Percentiles rank a stretch among this genome's conserved stretches.
Conservation (phyloP, 495 filamentous ascomycete species). For the Amniculicola lignicola region DNA sequence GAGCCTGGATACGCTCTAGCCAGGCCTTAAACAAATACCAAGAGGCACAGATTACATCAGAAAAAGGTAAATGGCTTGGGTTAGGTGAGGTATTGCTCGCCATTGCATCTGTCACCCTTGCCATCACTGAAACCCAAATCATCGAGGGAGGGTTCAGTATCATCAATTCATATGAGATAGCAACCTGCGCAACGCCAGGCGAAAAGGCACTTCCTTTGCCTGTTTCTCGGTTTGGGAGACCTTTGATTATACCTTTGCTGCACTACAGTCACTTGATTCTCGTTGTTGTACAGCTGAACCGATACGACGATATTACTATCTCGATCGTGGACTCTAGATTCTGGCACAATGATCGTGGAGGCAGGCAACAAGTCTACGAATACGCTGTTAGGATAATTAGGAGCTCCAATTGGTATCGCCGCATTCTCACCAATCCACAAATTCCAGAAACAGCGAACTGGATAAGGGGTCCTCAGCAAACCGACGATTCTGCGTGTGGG, state of each 20-base stretch:
- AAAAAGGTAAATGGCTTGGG: background rate
- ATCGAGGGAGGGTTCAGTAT: background rate
- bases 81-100: background rate
- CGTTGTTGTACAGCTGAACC: background rate
- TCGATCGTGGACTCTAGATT: background rate
- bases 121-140: background rate
- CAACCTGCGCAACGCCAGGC: background rate
- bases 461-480: background rate
- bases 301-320: background rate
- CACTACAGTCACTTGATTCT: background rate
- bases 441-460: background rate
- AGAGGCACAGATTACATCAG: background rate
- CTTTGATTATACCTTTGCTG: background rate
- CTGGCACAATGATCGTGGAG: background rate
- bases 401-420: background rate
- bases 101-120: conserved; percentile 4
- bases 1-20: no score
- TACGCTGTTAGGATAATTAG: background rate
- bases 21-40: no score
- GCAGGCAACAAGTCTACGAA: background rate
- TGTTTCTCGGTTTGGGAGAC: background rate
- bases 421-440: background rate
- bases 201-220: background rate
- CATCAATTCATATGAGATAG: no score
- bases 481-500: background rate